Conservation (phyloP, 1,284 basidiomycete genomes). For the Melanopsichium pennsylvanicum region DNA sequence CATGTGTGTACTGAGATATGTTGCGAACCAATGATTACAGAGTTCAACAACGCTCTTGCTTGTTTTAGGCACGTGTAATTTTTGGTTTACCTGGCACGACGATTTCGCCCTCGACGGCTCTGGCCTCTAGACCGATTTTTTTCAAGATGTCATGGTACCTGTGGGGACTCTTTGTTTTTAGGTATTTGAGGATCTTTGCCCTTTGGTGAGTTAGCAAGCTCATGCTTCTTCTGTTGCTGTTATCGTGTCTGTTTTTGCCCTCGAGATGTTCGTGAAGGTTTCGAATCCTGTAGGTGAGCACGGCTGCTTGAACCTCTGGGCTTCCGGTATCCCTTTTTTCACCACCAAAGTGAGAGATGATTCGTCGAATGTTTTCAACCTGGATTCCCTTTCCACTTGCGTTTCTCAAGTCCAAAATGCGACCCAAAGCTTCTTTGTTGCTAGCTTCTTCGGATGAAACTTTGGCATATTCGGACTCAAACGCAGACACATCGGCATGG, state of each 20-base stretch:
- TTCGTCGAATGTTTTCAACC: slow-evolving; percentile 82
- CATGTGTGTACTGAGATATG: background rate
- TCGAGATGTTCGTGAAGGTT: slow-evolving; percentile 79
- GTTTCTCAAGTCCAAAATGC: slow-evolving; percentile 83
- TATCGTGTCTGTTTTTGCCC: slow-evolving; percentile 76
- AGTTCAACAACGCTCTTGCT: background rate
- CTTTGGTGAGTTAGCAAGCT: slow-evolving; percentile 81
- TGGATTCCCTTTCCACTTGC: slow-evolving; percentile 83
- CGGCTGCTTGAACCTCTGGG: slow-evolving; percentile 87
- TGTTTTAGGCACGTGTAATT: slow-evolving; percentile 20
- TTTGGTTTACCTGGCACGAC: slow-evolving; percentile 64
- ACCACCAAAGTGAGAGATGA: slow-evolving; percentile 79
- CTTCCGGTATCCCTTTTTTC: slow-evolving; percentile 74
- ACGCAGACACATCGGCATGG: slow-evolving; percentile 42
- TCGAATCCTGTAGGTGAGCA: slow-evolving; percentile 85
- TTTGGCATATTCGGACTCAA: slow-evolving; percentile 45
- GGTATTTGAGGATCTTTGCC: slow-evolving; percentile 82
- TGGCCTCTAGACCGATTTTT: slow-evolving; percentile 78
- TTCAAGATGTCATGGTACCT: slow-evolving; percentile 79
- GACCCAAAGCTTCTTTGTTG: slow-evolving; percentile 75
- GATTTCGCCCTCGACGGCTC: slow-evolving; percentile 87
- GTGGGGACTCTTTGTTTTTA: slow-evolving; percentile 74
- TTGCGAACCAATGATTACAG: no score
- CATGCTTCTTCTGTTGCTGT: slow-evolving; percentile 78
- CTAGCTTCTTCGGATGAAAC: slow-evolving; percentile 68